Evolutionary conservation across 805 yeast species (phyloP).

Genomic region (Huiozyma sinensis): DNA sequence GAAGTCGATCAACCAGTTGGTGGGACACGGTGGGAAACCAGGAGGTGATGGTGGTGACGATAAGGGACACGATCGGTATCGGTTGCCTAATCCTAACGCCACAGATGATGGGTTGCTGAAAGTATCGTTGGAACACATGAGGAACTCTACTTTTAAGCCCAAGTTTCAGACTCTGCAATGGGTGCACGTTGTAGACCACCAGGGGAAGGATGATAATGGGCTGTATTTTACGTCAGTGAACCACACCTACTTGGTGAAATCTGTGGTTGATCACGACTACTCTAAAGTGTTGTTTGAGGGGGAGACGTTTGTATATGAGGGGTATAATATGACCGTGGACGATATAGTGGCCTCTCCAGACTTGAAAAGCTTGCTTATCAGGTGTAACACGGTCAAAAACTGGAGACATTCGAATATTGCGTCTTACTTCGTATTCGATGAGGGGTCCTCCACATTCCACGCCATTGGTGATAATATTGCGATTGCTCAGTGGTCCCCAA

Average conservation of each 20-base stretch:
- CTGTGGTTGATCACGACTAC: constrained; percentile 29
- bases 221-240: constrained; percentile 45
- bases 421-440: constrained; percentile 34
- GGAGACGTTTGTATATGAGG: constrained; percentile 33
- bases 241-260: constrained; percentile 45
- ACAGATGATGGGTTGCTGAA: constrained; percentile 17
- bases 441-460: constrained; percentile 16
- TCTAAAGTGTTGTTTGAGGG: constrained; percentile 41
- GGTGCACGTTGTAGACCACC: constrained; percentile 35
- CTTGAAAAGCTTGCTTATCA: constrained; percentile 44
- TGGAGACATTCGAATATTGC: constrained; percentile 44
- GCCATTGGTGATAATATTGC: constrained; percentile 29
- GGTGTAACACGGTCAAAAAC: constrained; percentile 50
- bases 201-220: constrained; percentile 50
- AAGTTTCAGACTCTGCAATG: constrained; percentile 51
- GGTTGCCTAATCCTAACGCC: constrained; percentile 8
- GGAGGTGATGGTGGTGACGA: background rate
- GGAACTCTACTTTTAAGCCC: constrained; percentile 51
- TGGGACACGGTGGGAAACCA: background rate
- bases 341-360: constrained; percentile 57
- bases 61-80: constrained; percentile 1
- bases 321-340: constrained; percentile 37
- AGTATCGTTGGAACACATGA: constrained; percentile 34
- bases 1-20: constrained; percentile 3
- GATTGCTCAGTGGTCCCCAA: constrained; percentile 64